A percentile compares a stretch with the other conserved stretches of the same genome.
These are phyloP conservation scores for Hypoxylon sp. DNA, from an alignment of 2,329 filamentous ascomycete genomes.

Conservation along the genomic window DNA sequence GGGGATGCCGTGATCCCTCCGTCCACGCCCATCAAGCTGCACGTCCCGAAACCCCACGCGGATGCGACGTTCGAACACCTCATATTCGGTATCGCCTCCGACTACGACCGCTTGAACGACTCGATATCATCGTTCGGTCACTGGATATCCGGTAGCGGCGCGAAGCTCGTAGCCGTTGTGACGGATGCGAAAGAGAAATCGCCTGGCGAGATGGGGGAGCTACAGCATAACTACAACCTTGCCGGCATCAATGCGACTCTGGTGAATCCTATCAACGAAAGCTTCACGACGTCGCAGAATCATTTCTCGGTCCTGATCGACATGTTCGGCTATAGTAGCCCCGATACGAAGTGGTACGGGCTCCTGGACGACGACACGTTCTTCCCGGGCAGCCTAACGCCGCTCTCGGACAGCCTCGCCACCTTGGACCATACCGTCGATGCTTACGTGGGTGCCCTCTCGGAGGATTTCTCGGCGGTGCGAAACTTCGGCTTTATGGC, in stretches of 20 bases:
- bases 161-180: conserved; percentile 64
- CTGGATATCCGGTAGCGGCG: conserved; percentile 65
- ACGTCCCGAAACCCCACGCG: conserved; percentile 60
- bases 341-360: conserved; percentile 65
- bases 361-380: conserved; percentile 74
- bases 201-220: conserved; percentile 48
- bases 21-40: conserved; percentile 60
- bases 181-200: conserved; percentile 56
- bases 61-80: conserved; percentile 61
- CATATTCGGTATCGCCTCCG: conserved; percentile 69
- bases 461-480: conserved; percentile 66
- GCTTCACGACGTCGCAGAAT: conserved; percentile 61
- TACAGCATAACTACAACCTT: conserved; percentile 51
- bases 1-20: conserved; percentile 43
- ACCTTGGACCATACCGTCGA: conserved; percentile 62
- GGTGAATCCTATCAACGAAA: conserved; percentile 50
- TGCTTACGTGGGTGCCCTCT: conserved; percentile 67
- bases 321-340: conserved; percentile 58
- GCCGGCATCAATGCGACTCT: conserved; percentile 53
- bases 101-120: conserved; percentile 60
- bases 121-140: conserved; percentile 65
- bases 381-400: conserved; percentile 64
- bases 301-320: conserved; percentile 68
- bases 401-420: conserved; percentile 60
- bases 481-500: conserved; percentile 68